These are phyloP conservation scores for Calamus simplicifolius DNA, from an alignment of 176 grass and related monocot genomes.

Conservation along the genomic window DNA sequence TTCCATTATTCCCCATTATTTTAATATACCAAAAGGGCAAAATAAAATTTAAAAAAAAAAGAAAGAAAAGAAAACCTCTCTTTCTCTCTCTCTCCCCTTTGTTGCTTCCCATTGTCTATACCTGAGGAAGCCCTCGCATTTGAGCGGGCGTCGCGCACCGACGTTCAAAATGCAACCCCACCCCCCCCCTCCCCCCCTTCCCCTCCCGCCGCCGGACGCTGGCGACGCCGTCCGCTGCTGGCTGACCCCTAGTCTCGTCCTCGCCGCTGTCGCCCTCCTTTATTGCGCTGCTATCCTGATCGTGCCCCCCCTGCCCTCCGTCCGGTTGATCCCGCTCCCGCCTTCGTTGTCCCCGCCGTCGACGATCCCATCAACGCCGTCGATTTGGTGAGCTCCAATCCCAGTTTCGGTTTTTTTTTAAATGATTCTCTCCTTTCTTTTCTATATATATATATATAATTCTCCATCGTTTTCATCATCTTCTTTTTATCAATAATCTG, in stretches of 20 bases:
- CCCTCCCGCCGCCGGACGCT: background rate
- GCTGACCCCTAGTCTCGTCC: constrained; percentile 22
- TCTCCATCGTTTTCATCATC: no score
- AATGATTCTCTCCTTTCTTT: background rate
- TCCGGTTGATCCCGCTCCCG: background rate
- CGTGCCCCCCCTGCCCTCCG: background rate
- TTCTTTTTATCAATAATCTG: no score
- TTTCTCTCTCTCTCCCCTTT: no score
- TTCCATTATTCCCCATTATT: no score
- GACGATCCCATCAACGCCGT: constrained; percentile 1
- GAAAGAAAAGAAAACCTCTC: no score
- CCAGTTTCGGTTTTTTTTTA: background rate
- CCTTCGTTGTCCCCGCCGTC: constrained; percentile 2
- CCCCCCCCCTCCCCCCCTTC: background rate
- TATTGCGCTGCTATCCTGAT: constrained; percentile 21
- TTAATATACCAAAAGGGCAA: no score
- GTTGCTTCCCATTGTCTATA: background rate
- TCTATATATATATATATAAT: no score
- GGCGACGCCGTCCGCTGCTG: constrained; percentile 4
- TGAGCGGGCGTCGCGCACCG: background rate
- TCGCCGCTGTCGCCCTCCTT: constrained; percentile 28
- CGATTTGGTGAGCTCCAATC: constrained; percentile 25
- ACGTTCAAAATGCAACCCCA: constrained; percentile 3
- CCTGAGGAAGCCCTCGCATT: background rate
- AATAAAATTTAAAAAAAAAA: no score